Evolutionary conservation across 73 alveolate genomes (phyloP), one percentile per base, ranked within the genome.

Genomic region (Stentor roeselii): DNA sequence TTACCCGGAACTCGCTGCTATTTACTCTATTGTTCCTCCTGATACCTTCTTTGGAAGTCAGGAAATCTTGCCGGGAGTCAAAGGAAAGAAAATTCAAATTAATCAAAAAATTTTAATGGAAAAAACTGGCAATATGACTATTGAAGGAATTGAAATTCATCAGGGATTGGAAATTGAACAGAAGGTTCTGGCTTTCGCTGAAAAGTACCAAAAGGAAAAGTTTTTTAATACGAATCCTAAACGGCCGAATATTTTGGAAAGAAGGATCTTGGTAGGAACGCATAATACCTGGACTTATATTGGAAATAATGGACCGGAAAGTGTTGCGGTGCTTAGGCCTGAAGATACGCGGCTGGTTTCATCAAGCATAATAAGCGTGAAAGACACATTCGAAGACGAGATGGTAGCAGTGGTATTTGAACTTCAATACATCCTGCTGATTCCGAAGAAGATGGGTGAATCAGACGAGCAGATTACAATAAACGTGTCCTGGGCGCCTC

Each of bases 401-500:
- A 21, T 67, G 37, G 37, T 67, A 15, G 80, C 50, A 27, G 34
- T 67, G 21, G 80, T 67, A 1, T 67, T 67, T 67, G 80, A 67
- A 32, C 80, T 67, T 67, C 41, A 67, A 67, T 67, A 32, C 34
- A 32, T 32, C 21, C 14, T 67, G 21, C 41, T 21, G 14, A 67
- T 67, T 34, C 80, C 80, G 1, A 67, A 67, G 41, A 21, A 21
- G 34, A 50, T 50, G 21, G 80, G 80, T 21, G 80, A 21, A 1
- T 32, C 80, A 67, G 80, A 32, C 34, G 80, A 67, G 34, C n/a
- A 27, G 37, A 21, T 67, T 27, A 67, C n/a, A 67, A 32, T 67
- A 0, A 32, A 21, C 41, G 27, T 67, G 11, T 36, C 50, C n/a
- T 67, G 80, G 80, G 80, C 80, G 11, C 80, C 80, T 67, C 80